Evolutionary conservation across 352 stramenopile species (phyloP).

Genomic region (Globisporangium echinulatum): DNA sequence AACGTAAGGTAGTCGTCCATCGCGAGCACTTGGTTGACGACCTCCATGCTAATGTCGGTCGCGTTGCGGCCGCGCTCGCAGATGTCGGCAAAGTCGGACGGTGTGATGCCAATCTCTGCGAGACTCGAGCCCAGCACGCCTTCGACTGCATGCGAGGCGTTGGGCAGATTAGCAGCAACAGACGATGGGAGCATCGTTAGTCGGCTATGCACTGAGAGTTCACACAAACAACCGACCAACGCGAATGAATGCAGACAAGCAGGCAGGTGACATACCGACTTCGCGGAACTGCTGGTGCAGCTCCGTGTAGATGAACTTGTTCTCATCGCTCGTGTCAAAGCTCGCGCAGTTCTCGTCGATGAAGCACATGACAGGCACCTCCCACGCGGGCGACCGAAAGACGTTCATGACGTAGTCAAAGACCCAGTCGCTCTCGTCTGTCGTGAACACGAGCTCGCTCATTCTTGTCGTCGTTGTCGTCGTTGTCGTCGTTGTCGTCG

Average conservation of each 20-base stretch:
- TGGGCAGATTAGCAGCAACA: too few species aligned
- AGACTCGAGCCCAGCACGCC: constrained; percentile 69
- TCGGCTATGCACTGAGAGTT: too few species aligned
- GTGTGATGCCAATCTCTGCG: constrained; percentile 81
- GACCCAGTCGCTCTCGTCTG: constrained; percentile 75
- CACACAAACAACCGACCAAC: too few species aligned
- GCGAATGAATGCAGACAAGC: neutral
- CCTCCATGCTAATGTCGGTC: constrained; percentile 56
- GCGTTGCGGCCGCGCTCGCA: constrained; percentile 62
- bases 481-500: too few species aligned
- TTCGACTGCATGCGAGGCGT: constrained; percentile 38
- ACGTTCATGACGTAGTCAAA: constrained; percentile 88
- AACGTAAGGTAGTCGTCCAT: constrained; percentile 90
- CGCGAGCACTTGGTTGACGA: constrained; percentile 85
- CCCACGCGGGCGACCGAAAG: constrained; percentile 83
- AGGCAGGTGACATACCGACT: constrained; percentile 20
- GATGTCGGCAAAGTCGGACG: constrained; percentile 75
- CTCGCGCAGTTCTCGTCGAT: constrained; percentile 87
- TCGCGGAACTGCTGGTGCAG: constrained; percentile 79
- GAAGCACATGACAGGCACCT: constrained; percentile 85
- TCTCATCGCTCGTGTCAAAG: constrained; percentile 87
- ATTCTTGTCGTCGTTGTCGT: constrained; percentile 1
- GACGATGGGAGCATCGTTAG: neutral
- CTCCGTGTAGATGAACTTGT: constrained; percentile 87
- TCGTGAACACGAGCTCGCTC: constrained; percentile 33